Evolutionary conservation across 441 rosid species (phyloP), one percentile per base, ranked within the genome.

Genomic region (Geranium incanum): DNA sequence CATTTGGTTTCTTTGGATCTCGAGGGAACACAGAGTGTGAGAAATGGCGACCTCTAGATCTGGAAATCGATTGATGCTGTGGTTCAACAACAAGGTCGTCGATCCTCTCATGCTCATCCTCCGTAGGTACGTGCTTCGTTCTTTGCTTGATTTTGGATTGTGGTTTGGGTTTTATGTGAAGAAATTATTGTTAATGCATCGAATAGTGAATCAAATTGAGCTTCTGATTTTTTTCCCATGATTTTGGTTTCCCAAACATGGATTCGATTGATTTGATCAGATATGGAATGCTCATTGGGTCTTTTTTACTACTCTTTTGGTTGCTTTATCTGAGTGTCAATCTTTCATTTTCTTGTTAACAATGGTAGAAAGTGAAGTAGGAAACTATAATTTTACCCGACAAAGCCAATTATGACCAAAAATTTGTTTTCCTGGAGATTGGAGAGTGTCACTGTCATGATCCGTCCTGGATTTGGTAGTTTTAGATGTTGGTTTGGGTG

Each of bases 71-170:
- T 50, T 84, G 39, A 45, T 64, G 68, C 57, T 75, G 70, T 94
- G 98, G 96, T 72, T 89, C 70, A 76, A 80, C 72, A 76, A 79
- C 72, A 91, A 81, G 79, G 78, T 94, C 72, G 76, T 83, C 8
- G 96, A 94, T 75, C 98, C 98, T 74, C 82, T 94, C 60, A 77
- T 88, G 71, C 91, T 81, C 76, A 91, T 91, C 85, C 86, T 93
- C 73, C 83, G 86, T 76, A 86, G 89, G 98, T 93, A 73, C 43
- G 8, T 7, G 38, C 23, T 38, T 64, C 75, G 21, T 69, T 50
- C 12, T 7, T 7, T 19, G 38, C 55, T 15, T 75, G 6, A 23
- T 11, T 28, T 41, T 0, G 28, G 19, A 6, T 63, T 13, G 18
- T 3, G 2, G 7, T 67, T 39, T 38, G 1, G 1, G 13, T 41